Conservation (phyloP, 352 stramenopile genomes). For the Thraustochytrium striatum region DNA sequence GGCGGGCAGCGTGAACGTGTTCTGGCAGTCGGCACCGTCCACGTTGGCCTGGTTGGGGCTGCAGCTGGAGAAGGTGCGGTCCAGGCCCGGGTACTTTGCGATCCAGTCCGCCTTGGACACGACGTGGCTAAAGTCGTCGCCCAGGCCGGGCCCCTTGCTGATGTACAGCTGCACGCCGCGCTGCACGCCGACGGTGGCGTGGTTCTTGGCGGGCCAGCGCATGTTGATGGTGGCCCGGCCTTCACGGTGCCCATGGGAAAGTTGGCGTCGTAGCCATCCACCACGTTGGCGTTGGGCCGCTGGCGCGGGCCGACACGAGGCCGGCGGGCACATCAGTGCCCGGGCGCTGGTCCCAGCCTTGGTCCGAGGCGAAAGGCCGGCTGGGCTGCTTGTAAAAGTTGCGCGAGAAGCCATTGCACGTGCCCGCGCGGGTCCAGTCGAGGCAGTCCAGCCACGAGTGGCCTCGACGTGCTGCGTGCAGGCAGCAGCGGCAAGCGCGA, state of each 20-base stretch:
- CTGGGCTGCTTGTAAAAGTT: not conserved
- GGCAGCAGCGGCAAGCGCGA: too few species aligned
- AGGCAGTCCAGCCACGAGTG: not conserved
- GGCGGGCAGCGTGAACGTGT: not conserved
- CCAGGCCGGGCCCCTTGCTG: too few species aligned
- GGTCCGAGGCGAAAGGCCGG: not conserved
- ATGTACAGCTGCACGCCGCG: not conserved
- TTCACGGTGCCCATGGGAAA: not conserved
- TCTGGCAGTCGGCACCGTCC: not conserved
- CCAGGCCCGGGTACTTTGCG: not conserved
- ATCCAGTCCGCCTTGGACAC: not conserved
- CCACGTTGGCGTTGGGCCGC: not conserved
- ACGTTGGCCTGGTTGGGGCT: not conserved
- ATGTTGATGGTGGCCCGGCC: not conserved
- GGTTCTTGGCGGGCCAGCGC: not conserved
- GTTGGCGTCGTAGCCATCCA: not conserved
- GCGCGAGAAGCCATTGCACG: not conserved
- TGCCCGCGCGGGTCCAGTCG: not conserved
- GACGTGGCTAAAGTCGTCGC: too few species aligned
- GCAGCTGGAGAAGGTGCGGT: not conserved
- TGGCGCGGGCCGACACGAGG: not conserved
- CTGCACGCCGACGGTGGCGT: too few species aligned
- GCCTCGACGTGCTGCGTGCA: too few species aligned
- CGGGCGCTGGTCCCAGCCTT: not conserved
- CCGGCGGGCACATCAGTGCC: not conserved